These are phyloP conservation scores for Eucommia ulmoides DNA, from an alignment of 257 asterid genomes.

Conservation along the genomic window DNA sequence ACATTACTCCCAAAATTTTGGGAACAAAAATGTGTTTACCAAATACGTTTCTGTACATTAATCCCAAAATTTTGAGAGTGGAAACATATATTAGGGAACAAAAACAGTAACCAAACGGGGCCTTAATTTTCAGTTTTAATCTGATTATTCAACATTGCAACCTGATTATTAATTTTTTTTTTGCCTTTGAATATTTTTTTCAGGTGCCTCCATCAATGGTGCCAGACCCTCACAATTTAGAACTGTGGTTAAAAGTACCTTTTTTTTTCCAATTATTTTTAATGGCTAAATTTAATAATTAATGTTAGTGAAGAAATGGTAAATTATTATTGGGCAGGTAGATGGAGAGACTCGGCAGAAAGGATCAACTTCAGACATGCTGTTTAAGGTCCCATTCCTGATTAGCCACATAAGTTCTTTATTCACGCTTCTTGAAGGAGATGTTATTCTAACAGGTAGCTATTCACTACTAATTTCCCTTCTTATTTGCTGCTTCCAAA, in stretches of 20 bases:
- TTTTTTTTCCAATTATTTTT: slow-evolving; percentile 1
- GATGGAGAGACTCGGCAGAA: slow-evolving; percentile 86
- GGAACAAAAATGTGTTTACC: too few relatives aligned
- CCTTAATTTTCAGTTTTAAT: neutral
- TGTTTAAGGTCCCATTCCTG: slow-evolving; percentile 90
- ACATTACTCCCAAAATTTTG: too few relatives aligned
- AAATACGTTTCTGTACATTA: too few relatives aligned
- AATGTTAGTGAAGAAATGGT: slow-evolving; percentile 2
- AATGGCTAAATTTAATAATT: neutral
- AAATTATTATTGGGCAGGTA: slow-evolving; percentile 34
- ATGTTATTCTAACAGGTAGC: slow-evolving; percentile 88
- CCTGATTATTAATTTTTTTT: too few relatives aligned
- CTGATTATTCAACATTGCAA: too few relatives aligned
- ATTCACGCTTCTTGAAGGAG: slow-evolving; percentile 93
- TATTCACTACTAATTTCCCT: too few relatives aligned
- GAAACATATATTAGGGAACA: too few relatives aligned
- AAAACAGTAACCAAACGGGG: too few relatives aligned
- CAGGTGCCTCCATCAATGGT: slow-evolving; percentile 65
- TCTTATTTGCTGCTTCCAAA: too few relatives aligned
- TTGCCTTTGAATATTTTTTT: slow-evolving; percentile 7
- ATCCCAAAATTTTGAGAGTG: too few relatives aligned
- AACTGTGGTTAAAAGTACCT: slow-evolving; percentile 83
- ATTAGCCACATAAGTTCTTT: slow-evolving; percentile 92
- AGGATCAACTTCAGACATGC: slow-evolving; percentile 87
- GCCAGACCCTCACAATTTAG: slow-evolving; percentile 82